Evolutionary conservation across 305 asterid genomes (phyloP).

Genomic region (Caryopteris hybrid): DNA sequence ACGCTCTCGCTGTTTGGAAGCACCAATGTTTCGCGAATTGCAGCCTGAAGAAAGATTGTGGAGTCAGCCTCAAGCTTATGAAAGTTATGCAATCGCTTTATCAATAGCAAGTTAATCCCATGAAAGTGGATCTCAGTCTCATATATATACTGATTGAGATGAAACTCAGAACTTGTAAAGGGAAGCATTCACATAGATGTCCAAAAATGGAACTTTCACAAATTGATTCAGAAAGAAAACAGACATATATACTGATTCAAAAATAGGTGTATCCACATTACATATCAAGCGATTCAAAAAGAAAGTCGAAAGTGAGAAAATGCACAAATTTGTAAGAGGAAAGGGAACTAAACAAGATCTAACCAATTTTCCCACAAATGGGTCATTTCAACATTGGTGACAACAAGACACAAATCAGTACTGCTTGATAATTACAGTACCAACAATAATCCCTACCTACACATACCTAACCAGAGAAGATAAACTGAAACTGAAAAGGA

Average conservation of each 20-base stretch:
- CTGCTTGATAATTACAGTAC: not conserved
- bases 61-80: slow-evolving; percentile 14
- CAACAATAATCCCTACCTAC: not conserved
- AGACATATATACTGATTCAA: no score
- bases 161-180: not conserved
- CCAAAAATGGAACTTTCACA: no score
- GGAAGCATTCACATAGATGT: not conserved
- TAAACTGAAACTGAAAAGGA: not conserved
- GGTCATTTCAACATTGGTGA: not conserved
- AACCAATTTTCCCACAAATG: not conserved
- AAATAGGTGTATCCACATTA: no score
- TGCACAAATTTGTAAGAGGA: not conserved
- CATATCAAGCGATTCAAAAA: not conserved
- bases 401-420: not conserved
- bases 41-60: slow-evolving; percentile 51
- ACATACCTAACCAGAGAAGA: not conserved
- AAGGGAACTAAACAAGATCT: not conserved
- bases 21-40: slow-evolving; percentile 79
- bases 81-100: not conserved
- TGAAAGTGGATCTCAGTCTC: not conserved
- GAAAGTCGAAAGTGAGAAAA: not conserved
- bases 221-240: no score
- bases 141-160: not conserved
- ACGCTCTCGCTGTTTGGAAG: slow-evolving; percentile 76
- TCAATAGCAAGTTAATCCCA: slow-evolving; percentile 7